Conservation (phyloP, 2,329 filamentous ascomycete genomes). For the Fusarium buharicum region DNA sequence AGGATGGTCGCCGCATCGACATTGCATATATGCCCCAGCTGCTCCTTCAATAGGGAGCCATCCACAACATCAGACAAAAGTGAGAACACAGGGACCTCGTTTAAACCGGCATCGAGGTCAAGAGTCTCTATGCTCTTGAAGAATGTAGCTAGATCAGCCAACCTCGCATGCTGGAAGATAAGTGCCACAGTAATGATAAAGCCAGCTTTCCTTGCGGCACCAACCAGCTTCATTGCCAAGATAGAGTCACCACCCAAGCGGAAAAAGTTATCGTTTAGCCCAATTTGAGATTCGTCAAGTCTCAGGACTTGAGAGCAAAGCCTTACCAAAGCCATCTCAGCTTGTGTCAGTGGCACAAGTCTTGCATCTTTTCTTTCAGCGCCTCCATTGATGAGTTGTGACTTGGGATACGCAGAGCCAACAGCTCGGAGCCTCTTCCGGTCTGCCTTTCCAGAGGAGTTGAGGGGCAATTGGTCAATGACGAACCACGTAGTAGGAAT, state of each 20-base stretch:
- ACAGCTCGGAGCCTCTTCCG: slow-evolving; percentile 1
- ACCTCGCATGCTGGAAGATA: slow-evolving; percentile 51
- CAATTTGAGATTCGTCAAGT: neutral
- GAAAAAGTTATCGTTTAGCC: slow-evolving; percentile 21
- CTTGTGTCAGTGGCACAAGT: neutral
- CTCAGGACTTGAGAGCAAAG: neutral
- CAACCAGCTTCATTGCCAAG: slow-evolving; percentile 59
- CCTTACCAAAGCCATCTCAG: neutral
- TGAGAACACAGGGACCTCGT: neutral
- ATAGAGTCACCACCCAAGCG: slow-evolving; percentile 58
- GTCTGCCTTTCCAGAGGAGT: neutral
- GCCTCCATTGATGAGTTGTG: neutral
- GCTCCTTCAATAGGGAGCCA: neutral
- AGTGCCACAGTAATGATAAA: slow-evolving; percentile 21
- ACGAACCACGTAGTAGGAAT: neutral
- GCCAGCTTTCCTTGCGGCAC: slow-evolving; percentile 53
- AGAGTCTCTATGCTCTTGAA: neutral
- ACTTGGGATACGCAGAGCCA: neutral
- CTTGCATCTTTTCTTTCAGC: neutral
- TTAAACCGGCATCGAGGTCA: neutral
- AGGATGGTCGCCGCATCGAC: neutral
- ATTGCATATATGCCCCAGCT: neutral
- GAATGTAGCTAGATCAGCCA: slow-evolving; percentile 1
- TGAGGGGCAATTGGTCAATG: neutral
- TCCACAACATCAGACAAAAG: neutral